These are phyloP conservation scores for Blastomyces parvus DNA, from an alignment of 2,329 filamentous ascomycete genomes.

Conservation along the genomic window DNA sequence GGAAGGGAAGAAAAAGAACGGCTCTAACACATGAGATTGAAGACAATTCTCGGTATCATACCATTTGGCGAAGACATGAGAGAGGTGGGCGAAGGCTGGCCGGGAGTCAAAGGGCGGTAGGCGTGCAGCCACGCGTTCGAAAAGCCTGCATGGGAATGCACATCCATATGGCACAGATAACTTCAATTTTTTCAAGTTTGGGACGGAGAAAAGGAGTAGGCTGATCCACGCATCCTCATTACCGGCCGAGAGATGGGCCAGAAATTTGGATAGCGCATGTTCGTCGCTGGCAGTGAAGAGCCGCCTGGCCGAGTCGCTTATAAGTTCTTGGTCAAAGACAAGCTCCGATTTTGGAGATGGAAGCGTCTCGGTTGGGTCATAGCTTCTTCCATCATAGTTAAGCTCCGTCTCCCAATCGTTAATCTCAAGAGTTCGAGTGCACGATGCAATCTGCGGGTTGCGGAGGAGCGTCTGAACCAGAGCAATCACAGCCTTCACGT, in stretches of 20 bases:
- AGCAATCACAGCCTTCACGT: not conserved
- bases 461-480: constrained; percentile 7
- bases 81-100: constrained; percentile 4
- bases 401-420: not conserved
- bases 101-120: constrained; percentile 3
- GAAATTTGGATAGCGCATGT: not conserved
- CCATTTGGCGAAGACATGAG: not conserved
- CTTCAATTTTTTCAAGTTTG: not conserved
- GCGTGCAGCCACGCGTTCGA: not conserved
- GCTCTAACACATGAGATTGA: not conserved
- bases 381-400: not conserved
- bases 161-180: not conserved
- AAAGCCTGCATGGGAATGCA: not conserved
- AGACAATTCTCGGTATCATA: constrained; percentile 2
- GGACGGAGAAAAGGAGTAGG: not conserved
- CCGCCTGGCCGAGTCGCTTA: not conserved
- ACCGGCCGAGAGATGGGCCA: not conserved
- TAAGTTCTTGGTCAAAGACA: not conserved
- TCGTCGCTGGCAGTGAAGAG: not conserved
- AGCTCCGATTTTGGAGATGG: not conserved
- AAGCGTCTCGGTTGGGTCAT: not conserved
- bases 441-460: not conserved
- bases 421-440: not conserved
- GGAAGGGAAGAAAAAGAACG: constrained; percentile 8
- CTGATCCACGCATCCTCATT: constrained; percentile 8